Evolutionary conservation across 2,329 filamentous ascomycete genomes (phyloP).

Genomic region (Colletotrichum sp.): DNA sequence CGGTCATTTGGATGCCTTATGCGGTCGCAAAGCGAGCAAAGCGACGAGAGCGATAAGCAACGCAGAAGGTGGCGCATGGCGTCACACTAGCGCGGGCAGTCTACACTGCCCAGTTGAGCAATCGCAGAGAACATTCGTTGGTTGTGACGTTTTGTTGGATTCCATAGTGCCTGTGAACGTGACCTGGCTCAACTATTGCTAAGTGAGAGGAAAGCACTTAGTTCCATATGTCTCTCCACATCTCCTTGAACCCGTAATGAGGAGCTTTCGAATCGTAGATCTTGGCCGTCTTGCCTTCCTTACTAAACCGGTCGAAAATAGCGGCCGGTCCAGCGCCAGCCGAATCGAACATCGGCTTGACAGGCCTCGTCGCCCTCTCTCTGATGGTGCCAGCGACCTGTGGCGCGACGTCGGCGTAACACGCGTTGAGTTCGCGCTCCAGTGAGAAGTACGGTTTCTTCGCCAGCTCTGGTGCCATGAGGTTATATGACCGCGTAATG

Average conservation of each 20-base stretch:
- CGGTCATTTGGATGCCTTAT: background rate
- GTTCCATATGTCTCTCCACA: constrained; percentile 81
- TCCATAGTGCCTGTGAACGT: accelerated
- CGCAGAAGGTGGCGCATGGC: background rate
- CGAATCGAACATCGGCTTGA: constrained; percentile 34
- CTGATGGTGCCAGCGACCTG: constrained; percentile 74
- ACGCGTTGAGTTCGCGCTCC: constrained; percentile 79
- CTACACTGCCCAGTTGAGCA: background rate
- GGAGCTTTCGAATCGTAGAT: constrained; percentile 78
- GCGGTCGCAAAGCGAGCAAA: background rate
- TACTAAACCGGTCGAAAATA: constrained; percentile 66
- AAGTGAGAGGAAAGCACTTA: background rate
- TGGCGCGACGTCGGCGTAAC: constrained; percentile 87
- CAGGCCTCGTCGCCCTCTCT: constrained; percentile 62
- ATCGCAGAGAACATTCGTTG: background rate
- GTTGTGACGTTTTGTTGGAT: background rate
- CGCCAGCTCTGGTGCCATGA: constrained; percentile 90
- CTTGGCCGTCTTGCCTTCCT: constrained; percentile 54
- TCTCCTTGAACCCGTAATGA: constrained; percentile 85
- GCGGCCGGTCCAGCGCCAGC: constrained; percentile 43
- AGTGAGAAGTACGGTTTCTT: constrained; percentile 92
- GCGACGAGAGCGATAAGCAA: background rate
- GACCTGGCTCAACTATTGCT: background rate
- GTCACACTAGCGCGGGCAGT: background rate
- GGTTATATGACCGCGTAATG: constrained; percentile 86